Conservation (phyloP, 192 early-diverging fungal genomes). For the Backusella tuberculispora region DNA sequence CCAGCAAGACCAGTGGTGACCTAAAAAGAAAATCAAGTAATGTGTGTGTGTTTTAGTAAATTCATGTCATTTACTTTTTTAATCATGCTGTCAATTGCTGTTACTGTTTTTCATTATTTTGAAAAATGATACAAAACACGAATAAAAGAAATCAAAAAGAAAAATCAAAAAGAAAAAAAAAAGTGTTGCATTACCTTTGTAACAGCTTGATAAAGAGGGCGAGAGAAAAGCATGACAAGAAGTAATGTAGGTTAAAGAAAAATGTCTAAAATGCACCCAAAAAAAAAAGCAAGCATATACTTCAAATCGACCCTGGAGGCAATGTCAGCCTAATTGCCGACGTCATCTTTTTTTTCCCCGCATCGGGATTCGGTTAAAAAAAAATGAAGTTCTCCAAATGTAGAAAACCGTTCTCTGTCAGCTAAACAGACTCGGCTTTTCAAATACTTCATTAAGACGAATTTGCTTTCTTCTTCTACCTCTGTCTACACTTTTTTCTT, state of each 20-base stretch:
- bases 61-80: not conserved
- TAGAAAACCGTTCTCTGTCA: no score
- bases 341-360: not conserved
- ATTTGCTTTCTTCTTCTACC: no score
- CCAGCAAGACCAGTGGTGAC: constrained; percentile 87
- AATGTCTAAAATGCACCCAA: constrained; percentile 4
- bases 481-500: no score
- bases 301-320: constrained; percentile 8
- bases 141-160: not conserved
- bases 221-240: constrained; percentile 38
- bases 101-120: not conserved
- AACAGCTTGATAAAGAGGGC: constrained; percentile 38
- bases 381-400: no score
- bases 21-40: constrained; percentile 12
- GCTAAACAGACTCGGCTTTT: no score
- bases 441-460: no score
- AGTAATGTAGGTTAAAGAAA: constrained; percentile 16
- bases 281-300: not conserved
- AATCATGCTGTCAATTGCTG: not conserved
- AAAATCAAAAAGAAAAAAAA: not conserved
- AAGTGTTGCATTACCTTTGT: constrained; percentile 34
- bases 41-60: not conserved
- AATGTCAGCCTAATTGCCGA: constrained; percentile 3
- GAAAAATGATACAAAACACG: not conserved
- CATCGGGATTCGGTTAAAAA: no score